A percentile compares a stretch with the other conserved stretches of the same genome.
phyloP scores from a whole-genome alignment of 2,329 filamentous ascomycete genomes.

The Neonectria sp. region DNA sequence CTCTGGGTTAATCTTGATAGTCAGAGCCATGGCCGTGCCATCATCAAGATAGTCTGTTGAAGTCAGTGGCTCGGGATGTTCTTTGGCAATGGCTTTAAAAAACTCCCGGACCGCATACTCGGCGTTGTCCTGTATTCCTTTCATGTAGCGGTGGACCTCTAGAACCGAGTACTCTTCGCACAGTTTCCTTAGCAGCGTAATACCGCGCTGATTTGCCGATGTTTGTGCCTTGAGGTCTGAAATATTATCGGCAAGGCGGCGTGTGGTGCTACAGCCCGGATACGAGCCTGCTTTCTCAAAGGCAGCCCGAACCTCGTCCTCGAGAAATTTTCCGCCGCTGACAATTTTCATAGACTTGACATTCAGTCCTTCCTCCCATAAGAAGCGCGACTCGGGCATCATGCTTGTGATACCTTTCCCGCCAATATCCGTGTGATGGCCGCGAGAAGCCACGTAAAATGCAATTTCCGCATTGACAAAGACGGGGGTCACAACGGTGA shows the following conservation, averaged over 20 bases:
- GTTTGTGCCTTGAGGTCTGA: conserved; percentile 61
- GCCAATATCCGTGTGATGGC: conserved; percentile 55
- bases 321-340: conserved; percentile 54
- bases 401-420: conserved; percentile 58
- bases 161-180: conserved; percentile 53
- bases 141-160: conserved; percentile 56
- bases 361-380: conserved; percentile 60
- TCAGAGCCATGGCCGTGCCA: conserved; percentile 53
- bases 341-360: conserved; percentile 57
- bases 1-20: conserved; percentile 49
- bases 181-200: conserved; percentile 49
- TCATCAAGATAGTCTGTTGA: conserved; percentile 55
- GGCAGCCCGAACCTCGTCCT: conserved; percentile 50
- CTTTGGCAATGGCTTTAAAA: conserved; percentile 59
- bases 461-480: conserved; percentile 52
- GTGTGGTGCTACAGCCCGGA: conserved; percentile 55
- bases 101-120: conserved; percentile 53
- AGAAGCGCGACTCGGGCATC: conserved; percentile 58
- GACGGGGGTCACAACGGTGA: conserved; percentile 59
- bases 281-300: conserved; percentile 53
- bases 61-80: conserved; percentile 51
- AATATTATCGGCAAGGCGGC: conserved; percentile 58
- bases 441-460: conserved; percentile 57
- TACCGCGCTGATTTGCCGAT: conserved; percentile 60
- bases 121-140: conserved; percentile 55